These are phyloP conservation scores for Pseudonectria buxi DNA, from an alignment of 2,329 filamentous ascomycete species.

Conservation along the genomic window DNA sequence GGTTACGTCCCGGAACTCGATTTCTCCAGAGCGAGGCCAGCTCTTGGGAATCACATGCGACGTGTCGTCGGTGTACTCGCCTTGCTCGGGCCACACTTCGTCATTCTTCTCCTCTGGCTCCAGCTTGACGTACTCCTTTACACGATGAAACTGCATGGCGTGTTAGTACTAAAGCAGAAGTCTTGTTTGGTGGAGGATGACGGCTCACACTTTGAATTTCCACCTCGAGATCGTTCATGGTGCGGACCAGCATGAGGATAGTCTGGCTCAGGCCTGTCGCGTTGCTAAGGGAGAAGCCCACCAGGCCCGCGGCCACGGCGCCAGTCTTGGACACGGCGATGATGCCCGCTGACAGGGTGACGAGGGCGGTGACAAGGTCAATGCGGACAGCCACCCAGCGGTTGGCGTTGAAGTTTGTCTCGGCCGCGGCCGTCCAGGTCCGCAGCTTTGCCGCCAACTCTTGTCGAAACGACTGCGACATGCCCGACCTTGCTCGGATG, in stretches of 20 bases:
- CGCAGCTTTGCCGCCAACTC: constrained; percentile 45
- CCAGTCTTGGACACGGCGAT: constrained; percentile 45
- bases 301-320: constrained; percentile 42
- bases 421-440: constrained; percentile 38
- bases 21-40: constrained; percentile 41
- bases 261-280: constrained; percentile 47
- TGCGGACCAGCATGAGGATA: constrained; percentile 44
- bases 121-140: constrained; percentile 42
- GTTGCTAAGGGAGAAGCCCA: constrained; percentile 51
- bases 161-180: constrained; percentile 7
- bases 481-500: constrained; percentile 44
- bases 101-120: constrained; percentile 39
- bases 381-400: constrained; percentile 51
- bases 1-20: constrained; percentile 45
- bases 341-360: constrained; percentile 43
- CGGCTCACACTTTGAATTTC: constrained; percentile 48
- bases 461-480: constrained; percentile 40
- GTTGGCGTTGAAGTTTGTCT: constrained; percentile 49
- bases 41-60: constrained; percentile 31
- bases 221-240: constrained; percentile 50
- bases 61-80: constrained; percentile 34
- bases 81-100: constrained; percentile 31
- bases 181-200: background rate
- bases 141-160: constrained; percentile 36
- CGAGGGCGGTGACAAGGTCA: constrained; percentile 47